Evolutionary conservation across 169 alveolate genomes (phyloP), one percentile per base, ranked within the genome.

Genomic region (Eimeria sp.): DNA sequence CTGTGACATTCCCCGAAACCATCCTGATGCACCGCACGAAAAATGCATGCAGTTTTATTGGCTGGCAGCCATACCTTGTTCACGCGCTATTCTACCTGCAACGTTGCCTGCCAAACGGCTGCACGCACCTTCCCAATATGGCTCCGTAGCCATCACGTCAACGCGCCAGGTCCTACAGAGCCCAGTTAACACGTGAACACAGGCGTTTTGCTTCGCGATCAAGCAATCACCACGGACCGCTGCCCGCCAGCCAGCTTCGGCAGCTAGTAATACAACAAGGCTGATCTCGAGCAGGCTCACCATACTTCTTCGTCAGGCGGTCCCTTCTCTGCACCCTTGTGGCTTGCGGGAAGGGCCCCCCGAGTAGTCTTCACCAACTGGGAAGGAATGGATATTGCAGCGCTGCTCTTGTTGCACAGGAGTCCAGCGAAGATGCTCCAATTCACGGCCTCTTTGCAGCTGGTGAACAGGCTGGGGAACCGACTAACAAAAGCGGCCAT

Each of bases 1-100:
- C 33, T 97, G 94, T 16, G 98, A 98, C 91, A 98, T 96, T 58
- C 99, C 99, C 43, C 95, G 97, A 95, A 98, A 98, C 99, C 99
- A 98, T 37, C 98, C 98, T 95, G 62, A 33, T n/a, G 66, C 30
- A 0, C 13, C 54, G 6, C 49, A 58, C 90, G 54, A 68, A 30
- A 52, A 52, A n/a, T n/a, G 88, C 30, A 46, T 25, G 88, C 25
- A n/a, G 52, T n/a, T 25, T 27, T 14, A 78, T 52, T 27, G 49
- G 16, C 54, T 18, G 56, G 18, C 6, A 0, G 6, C 18, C 20
- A n/a, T 4, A 40, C 16, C 83, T 54, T 71, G 80, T 71, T 13
- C 46, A 40, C 58, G 49, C 4, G 10, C 66, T n/a, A n/a, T n/a
- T n/a, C 27, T 46, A 30, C 49, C 49, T 13, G 49, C 27, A 49